Conservation (phyloP, 192 early-diverging fungal genomes). For the Linnemannia hyalina region DNA sequence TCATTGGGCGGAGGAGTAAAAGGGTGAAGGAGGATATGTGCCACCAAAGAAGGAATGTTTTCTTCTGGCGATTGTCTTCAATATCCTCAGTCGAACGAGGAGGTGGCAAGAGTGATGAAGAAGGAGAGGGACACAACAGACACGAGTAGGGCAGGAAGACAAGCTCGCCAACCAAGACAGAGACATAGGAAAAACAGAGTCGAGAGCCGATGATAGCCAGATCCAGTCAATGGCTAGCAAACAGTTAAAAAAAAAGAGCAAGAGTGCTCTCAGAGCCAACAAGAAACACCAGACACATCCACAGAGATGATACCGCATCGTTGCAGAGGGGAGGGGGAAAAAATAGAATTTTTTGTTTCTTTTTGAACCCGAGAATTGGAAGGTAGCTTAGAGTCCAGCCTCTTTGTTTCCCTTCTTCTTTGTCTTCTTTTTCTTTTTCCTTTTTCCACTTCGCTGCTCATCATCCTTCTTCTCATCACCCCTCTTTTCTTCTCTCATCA, state of each 20-base stretch:
- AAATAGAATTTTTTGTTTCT: background rate
- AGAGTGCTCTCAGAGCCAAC: background rate
- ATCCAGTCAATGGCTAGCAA: background rate
- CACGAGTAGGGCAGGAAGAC: too few species aligned
- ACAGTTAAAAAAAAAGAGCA: background rate
- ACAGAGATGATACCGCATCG: too few species aligned
- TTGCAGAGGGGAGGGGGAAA: background rate
- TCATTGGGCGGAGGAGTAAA: too few species aligned
- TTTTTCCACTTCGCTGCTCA: background rate
- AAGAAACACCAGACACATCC: background rate
- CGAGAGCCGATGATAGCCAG: constrained; percentile 1
- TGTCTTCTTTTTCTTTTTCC: background rate
- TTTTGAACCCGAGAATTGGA: background rate
- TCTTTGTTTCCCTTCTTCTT: background rate
- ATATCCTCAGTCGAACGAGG: too few species aligned
- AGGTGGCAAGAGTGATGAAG: too few species aligned
- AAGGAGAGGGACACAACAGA: too few species aligned
- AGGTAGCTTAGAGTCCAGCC: too few species aligned
- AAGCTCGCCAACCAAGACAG: too few species aligned
- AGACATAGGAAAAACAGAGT: background rate
- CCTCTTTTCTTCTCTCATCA: background rate
- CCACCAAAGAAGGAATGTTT: too few species aligned
- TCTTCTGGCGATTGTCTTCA: too few species aligned
- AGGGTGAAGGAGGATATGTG: too few species aligned
- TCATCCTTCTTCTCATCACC: background rate